A percentile compares a stretch with the other conserved stretches of the same genome.
Evolutionary conservation across 2,329 filamentous ascomycete species (phyloP).

Genomic region (Pyrenophora seminiperda): DNA sequence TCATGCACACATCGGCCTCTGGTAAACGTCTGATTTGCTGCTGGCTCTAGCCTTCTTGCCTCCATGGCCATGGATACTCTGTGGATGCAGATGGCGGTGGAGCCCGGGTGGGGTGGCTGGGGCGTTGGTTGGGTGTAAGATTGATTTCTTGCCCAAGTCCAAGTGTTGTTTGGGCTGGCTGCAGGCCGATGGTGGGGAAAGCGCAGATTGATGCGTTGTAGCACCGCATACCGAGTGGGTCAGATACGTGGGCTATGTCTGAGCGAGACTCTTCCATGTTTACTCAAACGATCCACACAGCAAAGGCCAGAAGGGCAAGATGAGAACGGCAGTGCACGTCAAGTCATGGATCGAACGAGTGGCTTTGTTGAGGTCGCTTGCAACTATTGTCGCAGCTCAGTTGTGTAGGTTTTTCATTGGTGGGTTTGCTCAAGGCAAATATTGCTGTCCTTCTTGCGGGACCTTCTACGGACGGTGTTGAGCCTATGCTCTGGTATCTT

Average conservation of each 20-base stretch:
- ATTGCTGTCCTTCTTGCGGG: conserved; percentile 25
- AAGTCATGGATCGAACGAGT: neutral
- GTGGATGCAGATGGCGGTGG: conserved; percentile 16
- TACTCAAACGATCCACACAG: neutral
- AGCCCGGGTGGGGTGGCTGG: conserved; percentile 13
- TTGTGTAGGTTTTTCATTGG: conserved; percentile 22
- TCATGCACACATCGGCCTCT: conserved; percentile 26
- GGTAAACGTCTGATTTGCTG: conserved; percentile 28
- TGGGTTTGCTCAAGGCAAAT: conserved; percentile 17
- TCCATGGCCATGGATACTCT: conserved; percentile 17
- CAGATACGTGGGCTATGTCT: conserved; percentile 14
- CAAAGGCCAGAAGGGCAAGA: neutral
- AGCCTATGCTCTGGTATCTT: conserved; percentile 48
- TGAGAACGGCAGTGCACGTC: neutral
- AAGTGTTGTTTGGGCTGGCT: conserved; percentile 19
- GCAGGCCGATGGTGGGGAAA: conserved; percentile 19
- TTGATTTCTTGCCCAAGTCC: conserved; percentile 20
- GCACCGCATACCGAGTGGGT: conserved; percentile 23
- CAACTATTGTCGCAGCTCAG: conserved; percentile 18
- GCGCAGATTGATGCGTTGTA: conserved; percentile 25
- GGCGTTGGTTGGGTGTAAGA: conserved; percentile 22
- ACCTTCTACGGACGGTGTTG: conserved; percentile 42
- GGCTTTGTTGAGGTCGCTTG: conserved; percentile 9
- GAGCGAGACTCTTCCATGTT: neutral
- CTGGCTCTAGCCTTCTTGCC: conserved; percentile 15